A percentile compares a stretch with the other conserved stretches of the same genome.
phyloP scores from a whole-genome alignment of 192 early-diverging fungal species.

The Funneliformis mosseae region DNA sequence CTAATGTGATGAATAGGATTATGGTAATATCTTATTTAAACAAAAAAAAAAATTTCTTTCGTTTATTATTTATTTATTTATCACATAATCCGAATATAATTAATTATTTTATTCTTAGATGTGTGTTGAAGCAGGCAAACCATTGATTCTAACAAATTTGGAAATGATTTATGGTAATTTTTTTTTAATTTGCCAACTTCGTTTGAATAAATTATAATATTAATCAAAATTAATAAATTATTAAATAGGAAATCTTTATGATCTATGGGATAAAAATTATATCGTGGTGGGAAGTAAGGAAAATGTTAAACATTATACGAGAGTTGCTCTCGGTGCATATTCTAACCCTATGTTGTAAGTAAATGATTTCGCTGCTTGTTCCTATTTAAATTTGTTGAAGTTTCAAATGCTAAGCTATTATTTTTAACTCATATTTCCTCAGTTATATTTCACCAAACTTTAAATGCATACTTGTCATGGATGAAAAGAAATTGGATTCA shows the following conservation, averaged over 20 bases:
- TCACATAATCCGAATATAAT: background rate
- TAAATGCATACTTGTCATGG: constrained; percentile 7
- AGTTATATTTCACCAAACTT: background rate
- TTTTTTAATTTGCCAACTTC: background rate
- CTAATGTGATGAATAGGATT: background rate
- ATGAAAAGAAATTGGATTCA: background rate
- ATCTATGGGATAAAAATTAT: constrained; percentile 32
- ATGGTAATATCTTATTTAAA: constrained; percentile 5
- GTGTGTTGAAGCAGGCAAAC: constrained; percentile 27
- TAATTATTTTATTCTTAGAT: background rate
- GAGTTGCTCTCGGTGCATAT: constrained; percentile 28
- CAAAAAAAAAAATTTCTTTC: no score
- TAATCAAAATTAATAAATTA: background rate
- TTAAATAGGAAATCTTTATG: constrained; percentile 23
- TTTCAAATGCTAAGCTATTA: background rate
- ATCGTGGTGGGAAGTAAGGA: constrained; percentile 5
- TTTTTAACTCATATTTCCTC: background rate
- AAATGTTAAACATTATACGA: constrained; percentile 9
- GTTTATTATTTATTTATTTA: background rate
- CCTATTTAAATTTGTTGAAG: background rate
- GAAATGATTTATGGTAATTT: constrained; percentile 34
- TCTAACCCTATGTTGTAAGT: constrained; percentile 27
- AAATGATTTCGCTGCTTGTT: background rate
- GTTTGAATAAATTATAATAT: no score
- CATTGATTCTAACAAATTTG: constrained; percentile 25